Percentiles rank a stretch among this genome's conserved stretches.
These are phyloP conservation scores for Moringa oleifera DNA, from an alignment of 345 rosid genomes.

Conservation along the genomic window DNA sequence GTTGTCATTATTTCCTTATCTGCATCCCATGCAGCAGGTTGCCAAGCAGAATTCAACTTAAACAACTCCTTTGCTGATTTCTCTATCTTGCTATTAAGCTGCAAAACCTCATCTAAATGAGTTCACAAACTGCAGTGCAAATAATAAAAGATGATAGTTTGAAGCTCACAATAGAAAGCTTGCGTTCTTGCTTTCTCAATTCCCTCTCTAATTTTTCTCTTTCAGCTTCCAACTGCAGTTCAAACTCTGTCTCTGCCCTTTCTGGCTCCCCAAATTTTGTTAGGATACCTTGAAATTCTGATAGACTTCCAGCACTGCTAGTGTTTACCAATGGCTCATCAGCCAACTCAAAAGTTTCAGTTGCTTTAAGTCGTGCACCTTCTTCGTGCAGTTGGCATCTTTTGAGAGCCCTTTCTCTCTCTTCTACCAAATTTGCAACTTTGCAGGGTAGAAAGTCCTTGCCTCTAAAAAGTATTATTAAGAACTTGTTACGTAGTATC, in stretches of 20 bases:
- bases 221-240: constrained; percentile 45
- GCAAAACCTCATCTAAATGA: constrained; percentile 21
- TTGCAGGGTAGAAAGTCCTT: constrained; percentile 67
- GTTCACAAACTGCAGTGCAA: constrained; percentile 7
- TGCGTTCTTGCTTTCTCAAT: constrained; percentile 54
- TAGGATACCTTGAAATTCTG: constrained; percentile 57
- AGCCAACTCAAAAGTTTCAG: constrained; percentile 31
- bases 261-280: constrained; percentile 31
- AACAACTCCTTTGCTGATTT: constrained; percentile 40
- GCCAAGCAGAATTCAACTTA: constrained; percentile 49
- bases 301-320: constrained; percentile 55
- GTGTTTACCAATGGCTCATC: constrained; percentile 30
- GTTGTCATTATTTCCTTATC: constrained; percentile 64
- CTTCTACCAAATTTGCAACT: constrained; percentile 43
- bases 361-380: constrained; percentile 43
- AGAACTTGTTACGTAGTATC: constrained; percentile 65
- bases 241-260: constrained; percentile 29
- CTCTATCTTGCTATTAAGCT: constrained; percentile 64
- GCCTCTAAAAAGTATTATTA: constrained; percentile 74
- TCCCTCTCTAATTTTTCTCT: constrained; percentile 46
- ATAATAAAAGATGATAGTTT: constrained; percentile 12
- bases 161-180: constrained; percentile 61
- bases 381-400: constrained; percentile 61
- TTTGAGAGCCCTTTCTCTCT: constrained; percentile 59
- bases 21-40: constrained; percentile 38